These are phyloP conservation scores for Ephemerocybe angulata DNA, from an alignment of 768 basidiomycete species.

Conservation along the genomic window DNA sequence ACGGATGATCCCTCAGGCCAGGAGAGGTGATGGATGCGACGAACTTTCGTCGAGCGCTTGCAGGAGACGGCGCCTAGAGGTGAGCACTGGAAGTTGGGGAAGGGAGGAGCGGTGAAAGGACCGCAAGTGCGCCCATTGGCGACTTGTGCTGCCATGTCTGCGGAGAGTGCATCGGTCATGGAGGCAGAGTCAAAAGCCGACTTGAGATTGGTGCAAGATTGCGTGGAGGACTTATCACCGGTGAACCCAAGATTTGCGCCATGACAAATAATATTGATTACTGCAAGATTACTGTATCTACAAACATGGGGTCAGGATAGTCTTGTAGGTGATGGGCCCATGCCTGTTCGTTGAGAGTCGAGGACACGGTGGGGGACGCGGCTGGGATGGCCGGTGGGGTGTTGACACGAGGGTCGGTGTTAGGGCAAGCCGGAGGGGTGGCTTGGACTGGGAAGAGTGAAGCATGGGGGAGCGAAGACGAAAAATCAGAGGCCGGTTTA, in stretches of 20 bases:
- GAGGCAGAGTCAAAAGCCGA: conserved; percentile 16
- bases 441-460: not conserved
- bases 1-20: not conserved
- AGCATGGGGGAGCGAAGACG: not conserved
- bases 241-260: conserved; percentile 26
- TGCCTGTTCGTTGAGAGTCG: conserved; percentile 11
- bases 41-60: not conserved
- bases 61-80: not conserved
- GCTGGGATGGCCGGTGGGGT: not conserved
- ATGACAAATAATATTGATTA: conserved; percentile 23
- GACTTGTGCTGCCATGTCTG: not conserved
- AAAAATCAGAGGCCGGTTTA: not conserved
- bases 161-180: not conserved
- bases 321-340: conserved; percentile 23
- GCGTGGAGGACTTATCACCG: conserved; percentile 6
- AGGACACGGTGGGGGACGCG: conserved; percentile 7
- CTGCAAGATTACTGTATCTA: conserved; percentile 18
- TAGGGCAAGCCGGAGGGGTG: conserved; percentile 15
- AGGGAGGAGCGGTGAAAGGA: not conserved
- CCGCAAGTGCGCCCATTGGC: not conserved
- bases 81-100: too few species aligned
- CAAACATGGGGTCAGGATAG: conserved; percentile 26
- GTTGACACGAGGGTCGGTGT: conserved; percentile 24
- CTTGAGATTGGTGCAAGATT: conserved; percentile 21
- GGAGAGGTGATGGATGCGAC: not conserved